Base-by-base conservation (phyloP, 73 alveolate genomes). In the Paramecium tetraurelia region DNA sequence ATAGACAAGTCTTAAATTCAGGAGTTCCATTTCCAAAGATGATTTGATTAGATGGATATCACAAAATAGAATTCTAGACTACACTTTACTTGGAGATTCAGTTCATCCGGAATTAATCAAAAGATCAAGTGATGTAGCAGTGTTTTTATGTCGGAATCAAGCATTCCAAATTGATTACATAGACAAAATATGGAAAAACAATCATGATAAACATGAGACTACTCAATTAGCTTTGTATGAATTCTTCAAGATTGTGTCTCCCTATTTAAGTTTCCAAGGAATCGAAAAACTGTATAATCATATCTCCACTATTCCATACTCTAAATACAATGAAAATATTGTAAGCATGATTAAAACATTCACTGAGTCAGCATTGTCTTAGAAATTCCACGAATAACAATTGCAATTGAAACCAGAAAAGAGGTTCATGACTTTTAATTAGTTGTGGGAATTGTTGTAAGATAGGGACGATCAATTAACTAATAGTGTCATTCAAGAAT, bases 31-130 rank as follows among this genome's bases (percentile, higher is more conserved):
- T n/a, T 44, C 5, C 11, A 31, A 76, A 46, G 89, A 85, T 1
- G 70, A 80, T 11, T 46, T 80, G 8, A 20, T 35, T 38, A 43
- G 43, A 6, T 92, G 95, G 95, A 35, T 92, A 18, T 3, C 24
- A 10, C 12, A 86, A 41, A 50, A 86, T 44, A 50, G 35, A 24
- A 86, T 92, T 11, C 24, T 92, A 58, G 94, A 85, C 21, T 46
- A 36, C 5, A 77, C 70, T 21, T 59, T 92, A 10, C 59, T 80
- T 7, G 90, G 90, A 11, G 90, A 86, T 35, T 46, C 89, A 4
- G 85, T 43, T 8, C 95, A 92, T 86, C 94, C 83, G 20, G 95
- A 92, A 58, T 85, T 92, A 70, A 86, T 92, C 1, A 92, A 92
- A 58, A 92, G 95, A 86, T 31, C 69, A 24, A 31, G 86, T 57